phyloP scores from a whole-genome alignment of 2,329 filamentous ascomycete genomes.

The Colletotrichum sojae region DNA sequence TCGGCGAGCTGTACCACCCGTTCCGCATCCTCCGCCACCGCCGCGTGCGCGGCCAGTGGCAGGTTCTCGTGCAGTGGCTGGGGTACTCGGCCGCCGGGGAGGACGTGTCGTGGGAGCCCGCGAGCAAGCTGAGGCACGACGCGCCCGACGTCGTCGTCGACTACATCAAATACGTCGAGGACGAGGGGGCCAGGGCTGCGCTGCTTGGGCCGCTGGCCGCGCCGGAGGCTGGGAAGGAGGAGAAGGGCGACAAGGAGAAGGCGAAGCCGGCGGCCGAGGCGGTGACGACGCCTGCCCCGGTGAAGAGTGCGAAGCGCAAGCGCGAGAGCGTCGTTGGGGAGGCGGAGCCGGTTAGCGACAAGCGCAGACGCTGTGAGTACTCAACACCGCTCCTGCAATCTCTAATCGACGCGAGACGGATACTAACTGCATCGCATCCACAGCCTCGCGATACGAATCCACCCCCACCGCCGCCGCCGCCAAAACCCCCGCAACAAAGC shows the following conservation, averaged over 20 bases:
- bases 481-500: slow-evolving; percentile 19
- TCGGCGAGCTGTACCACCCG: slow-evolving; percentile 37
- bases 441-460: slow-evolving; percentile 32
- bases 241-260: not conserved
- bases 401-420: too few species aligned
- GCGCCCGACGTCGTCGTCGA: slow-evolving; percentile 29
- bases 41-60: slow-evolving; percentile 37
- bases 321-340: slow-evolving; percentile 28
- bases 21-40: slow-evolving; percentile 29
- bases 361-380: slow-evolving; percentile 31
- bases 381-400: not conserved
- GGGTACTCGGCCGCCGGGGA: slow-evolving; percentile 31
- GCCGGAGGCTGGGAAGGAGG: not conserved
- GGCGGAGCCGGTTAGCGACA: slow-evolving; percentile 9
- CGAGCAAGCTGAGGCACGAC: slow-evolving; percentile 26
- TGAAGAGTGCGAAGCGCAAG: slow-evolving; percentile 24
- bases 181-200: slow-evolving; percentile 25
- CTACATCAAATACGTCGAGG: slow-evolving; percentile 24
- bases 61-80: slow-evolving; percentile 35
- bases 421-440: not conserved
- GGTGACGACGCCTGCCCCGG: slow-evolving; percentile 1
- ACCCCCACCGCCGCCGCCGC: slow-evolving; percentile 12
- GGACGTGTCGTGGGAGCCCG: slow-evolving; percentile 36
- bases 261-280: slow-evolving; percentile 10
- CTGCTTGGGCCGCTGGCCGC: slow-evolving; percentile 14